Evolutionary conservation across 1,284 basidiomycete species (phyloP).

Genomic region (Trichosporon ovoides): DNA sequence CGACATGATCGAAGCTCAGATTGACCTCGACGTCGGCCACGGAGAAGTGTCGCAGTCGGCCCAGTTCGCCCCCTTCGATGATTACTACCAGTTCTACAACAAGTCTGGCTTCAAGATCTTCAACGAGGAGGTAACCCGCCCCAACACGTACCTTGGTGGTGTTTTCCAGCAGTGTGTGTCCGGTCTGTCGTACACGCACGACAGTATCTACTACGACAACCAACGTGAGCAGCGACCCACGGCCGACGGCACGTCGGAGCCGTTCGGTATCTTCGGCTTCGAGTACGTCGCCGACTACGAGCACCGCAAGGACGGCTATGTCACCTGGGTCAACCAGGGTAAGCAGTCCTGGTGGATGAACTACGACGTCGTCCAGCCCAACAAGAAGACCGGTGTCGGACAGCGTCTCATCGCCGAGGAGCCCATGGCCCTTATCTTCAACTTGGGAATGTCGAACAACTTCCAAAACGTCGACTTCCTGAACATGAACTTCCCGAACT

Average conservation of each 20-base stretch:
- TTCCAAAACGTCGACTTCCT: conserved; percentile 49
- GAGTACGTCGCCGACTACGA: conserved; percentile 63
- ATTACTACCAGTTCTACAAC: conserved; percentile 60
- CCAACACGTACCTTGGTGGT: conserved; percentile 71
- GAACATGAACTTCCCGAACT: conserved; percentile 55
- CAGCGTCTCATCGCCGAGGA: conserved; percentile 71
- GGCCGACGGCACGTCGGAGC: conserved; percentile 20
- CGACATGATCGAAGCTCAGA: conserved; percentile 62
- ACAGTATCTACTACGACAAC: conserved; percentile 54
- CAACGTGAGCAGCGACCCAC: conserved; percentile 18
- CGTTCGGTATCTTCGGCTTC: conserved; percentile 57
- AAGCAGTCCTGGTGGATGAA: conserved; percentile 55
- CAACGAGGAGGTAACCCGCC: conserved; percentile 53
- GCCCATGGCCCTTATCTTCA: conserved; percentile 56
- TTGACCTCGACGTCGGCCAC: conserved; percentile 15
- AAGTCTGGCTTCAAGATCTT: conserved; percentile 38
- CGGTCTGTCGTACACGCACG: conserved; percentile 55
- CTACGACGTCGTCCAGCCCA: conserved; percentile 57
- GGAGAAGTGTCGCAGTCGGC: conserved; percentile 31
- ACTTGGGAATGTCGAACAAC: conserved; percentile 46
- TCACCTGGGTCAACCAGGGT: conserved; percentile 62
- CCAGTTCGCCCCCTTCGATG: conserved; percentile 56
- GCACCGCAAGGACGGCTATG: conserved; percentile 56
- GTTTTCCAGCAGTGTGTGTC: conserved; percentile 73
- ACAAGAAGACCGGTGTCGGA: conserved; percentile 55